Evolutionary conservation across 2,329 filamentous ascomycete genomes (phyloP), one percentile per base, ranked within the genome.

Genomic region (Stromatinia cepivora): DNA sequence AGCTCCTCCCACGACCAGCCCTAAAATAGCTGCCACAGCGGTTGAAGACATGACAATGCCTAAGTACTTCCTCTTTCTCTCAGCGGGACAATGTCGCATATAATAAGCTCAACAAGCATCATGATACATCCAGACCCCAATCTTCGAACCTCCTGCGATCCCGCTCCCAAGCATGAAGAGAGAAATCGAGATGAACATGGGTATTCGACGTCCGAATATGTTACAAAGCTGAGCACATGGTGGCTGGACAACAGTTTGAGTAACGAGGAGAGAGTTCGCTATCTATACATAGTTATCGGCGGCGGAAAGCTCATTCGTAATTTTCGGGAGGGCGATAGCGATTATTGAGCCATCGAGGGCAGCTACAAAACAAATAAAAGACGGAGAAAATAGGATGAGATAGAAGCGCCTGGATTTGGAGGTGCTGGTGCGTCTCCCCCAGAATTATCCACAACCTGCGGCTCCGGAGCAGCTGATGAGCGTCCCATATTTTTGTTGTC

Each of bases 201-300:
- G 42, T 31, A 48, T 62, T 8, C 42, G 39, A n/a, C 59, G 42
- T n/a, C 59, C 42, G 31, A 48, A 62, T 22, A 70, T 66, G 25
- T 70, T 66, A 17, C 52, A 57, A 46, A 66, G 7, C 20, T 70
- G 54, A 31, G 53, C 68, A 39, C 53, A 61, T 4, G 62, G 52
- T 22, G 54, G 68, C n/a, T 61, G 68, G 9, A 53, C 22, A 17
- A 69, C 53, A 31, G 59, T 59, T 34, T 58, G 45, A 34, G 53
- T 53, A 50, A 69, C 15, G 42, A 69, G 52, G 45, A 69, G 61
- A 42, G 61, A 66, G 45, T 69, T 69, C 10, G 67, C 61, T 22
- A 66, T 66, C 61, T 52, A 69, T 34, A 69, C 53, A 25, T 65
- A 63, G 34, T 59, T 48, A 25, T 64, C 31, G 6, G 53, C 67